Evolutionary conservation across 441 rosid genomes (phyloP).

Genomic region (Theobroma grandiflorum): DNA sequence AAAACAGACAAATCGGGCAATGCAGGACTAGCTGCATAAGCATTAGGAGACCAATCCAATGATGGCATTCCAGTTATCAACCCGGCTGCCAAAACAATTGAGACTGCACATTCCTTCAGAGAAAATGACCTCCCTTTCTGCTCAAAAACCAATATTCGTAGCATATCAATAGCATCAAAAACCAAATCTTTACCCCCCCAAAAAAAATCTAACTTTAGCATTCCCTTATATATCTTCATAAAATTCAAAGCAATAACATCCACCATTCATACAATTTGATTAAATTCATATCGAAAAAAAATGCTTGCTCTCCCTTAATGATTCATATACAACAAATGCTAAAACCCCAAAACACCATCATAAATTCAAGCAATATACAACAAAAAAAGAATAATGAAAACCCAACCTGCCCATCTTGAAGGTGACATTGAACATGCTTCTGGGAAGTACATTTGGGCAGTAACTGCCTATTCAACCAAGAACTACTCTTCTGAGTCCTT

Average conservation of each 20-base stretch:
- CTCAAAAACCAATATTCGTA: neutral
- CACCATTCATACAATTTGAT: neutral
- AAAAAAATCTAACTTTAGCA: neutral
- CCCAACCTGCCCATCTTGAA: conserved; percentile 44
- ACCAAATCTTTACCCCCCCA: neutral
- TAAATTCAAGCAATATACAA: conserved; percentile 10
- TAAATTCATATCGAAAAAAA: neutral
- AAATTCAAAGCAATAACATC: neutral
- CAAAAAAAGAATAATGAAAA: neutral
- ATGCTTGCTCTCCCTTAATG: neutral
- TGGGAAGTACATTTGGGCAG: conserved; percentile 45
- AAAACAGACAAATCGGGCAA: conserved; percentile 81
- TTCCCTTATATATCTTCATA: neutral
- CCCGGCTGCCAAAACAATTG: conserved; percentile 75
- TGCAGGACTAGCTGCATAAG: conserved; percentile 65
- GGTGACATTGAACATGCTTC: conserved; percentile 31
- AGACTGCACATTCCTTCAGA: conserved; percentile 80
- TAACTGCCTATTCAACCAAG: conserved; percentile 34
- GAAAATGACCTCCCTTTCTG: conserved; percentile 63
- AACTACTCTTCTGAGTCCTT: conserved; percentile 23
- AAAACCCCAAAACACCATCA: conserved; percentile 22
- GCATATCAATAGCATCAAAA: conserved; percentile 3
- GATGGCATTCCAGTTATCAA: conserved; percentile 67
- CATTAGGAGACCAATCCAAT: conserved; percentile 50
- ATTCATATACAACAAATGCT: conserved; percentile 21